Evolutionary conservation across 2,329 filamentous ascomycete species (phyloP), one percentile per base, ranked within the genome.

Genomic region (Stagonosporopsis cucurbitacearum): DNA sequence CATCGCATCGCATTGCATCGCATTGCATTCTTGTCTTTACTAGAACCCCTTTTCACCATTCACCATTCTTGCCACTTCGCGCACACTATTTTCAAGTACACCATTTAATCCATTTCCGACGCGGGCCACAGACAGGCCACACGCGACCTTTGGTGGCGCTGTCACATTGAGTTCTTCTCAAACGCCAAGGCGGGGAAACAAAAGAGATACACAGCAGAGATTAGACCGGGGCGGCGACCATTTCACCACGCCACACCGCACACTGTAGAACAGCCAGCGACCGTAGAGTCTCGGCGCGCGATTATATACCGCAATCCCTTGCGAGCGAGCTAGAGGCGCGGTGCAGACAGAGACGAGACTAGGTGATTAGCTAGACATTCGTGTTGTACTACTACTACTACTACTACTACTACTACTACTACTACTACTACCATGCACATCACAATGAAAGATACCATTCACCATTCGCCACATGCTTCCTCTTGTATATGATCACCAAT

Each of bases 11-110:
- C 51, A 49, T 23, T 19, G 13, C 30, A 30, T 30, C 20, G 25
- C 28, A 32, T 46, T 50, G 1, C 46, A 33, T 43, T 6, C 13
- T 32, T 32, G 12, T 32, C 30, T 32, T 32, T 13, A 32, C 30
- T 9, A n/a, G 25, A 26, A 26, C 30, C 30, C 30, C 28, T 26
- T 30, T 11, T 11, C 26, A n/a, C n/a, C n/a, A n/a, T n/a, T n/a
- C n/a, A n/a, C 12, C 30, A 4, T 32, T 32, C 13, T 32, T 15
- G 13, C 30, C 30, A 32, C 36, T 56, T 56, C 42, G 6, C 19
- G n/a, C 25, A 43, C 39, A 50, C 47, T 50, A 56, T 56, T 51
- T 56, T 6, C n/a, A n/a, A n/a, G 25, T 46, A 51, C 22, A 50
- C 36, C 47, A 56, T 50, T 56, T 56, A 50, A 55, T 46, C 13